These are phyloP conservation scores for Populus hybrid DNA, from an alignment of 441 rosid species.

Conservation along the genomic window DNA sequence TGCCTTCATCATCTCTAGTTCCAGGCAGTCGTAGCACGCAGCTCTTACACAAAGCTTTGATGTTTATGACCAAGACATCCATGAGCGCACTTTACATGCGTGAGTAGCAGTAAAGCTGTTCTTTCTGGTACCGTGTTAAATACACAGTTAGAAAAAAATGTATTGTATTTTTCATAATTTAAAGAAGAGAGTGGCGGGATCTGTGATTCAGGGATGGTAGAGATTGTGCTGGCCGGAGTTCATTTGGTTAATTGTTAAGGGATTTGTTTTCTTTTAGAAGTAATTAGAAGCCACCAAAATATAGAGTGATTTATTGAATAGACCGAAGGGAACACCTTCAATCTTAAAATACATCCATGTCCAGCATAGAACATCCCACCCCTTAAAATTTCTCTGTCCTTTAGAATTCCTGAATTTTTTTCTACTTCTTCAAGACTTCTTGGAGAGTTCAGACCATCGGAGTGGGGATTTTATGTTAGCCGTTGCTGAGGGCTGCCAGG, in stretches of 20 bases:
- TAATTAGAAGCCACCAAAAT: neutral
- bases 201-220: neutral
- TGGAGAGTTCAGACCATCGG: slow-evolving; percentile 37
- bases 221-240: neutral
- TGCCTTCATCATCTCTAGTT: slow-evolving; percentile 11
- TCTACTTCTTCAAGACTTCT: slow-evolving; percentile 21
- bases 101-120: slow-evolving; percentile 24
- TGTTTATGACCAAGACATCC: slow-evolving; percentile 74
- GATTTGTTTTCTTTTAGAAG: neutral
- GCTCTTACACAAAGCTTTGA: slow-evolving; percentile 56
- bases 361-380: neutral
- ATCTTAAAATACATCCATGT: neutral
- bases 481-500: slow-evolving; percentile 69
- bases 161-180: neutral
- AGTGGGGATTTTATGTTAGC: slow-evolving; percentile 46
- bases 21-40: slow-evolving; percentile 62
- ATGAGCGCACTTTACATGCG: slow-evolving; percentile 52
- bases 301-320: neutral
- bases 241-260: neutral
- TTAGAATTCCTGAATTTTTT: neutral
- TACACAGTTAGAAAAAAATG: neutral
- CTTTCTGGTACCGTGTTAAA: no score
- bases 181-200: neutral
- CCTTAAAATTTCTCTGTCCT: neutral
- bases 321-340: neutral